phyloP scores from a whole-genome alignment of 108 stramenopile species.

The Skeletonema tropicum region DNA sequence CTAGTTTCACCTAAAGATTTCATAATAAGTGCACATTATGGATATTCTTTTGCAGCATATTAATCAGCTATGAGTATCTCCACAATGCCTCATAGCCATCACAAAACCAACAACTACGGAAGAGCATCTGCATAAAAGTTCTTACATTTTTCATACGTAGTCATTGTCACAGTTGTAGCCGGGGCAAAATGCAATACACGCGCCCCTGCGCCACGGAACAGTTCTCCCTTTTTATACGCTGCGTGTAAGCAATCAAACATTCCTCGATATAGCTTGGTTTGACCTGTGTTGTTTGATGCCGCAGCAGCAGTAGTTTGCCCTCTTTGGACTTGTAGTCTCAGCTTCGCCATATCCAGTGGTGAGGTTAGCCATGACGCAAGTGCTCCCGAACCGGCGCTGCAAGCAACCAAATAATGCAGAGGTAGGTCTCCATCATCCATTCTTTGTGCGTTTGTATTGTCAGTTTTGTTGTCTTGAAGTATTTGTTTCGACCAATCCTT shows the following conservation, averaged over 20 bases:
- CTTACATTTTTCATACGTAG: conserved; percentile 82
- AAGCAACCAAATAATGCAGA: conserved; percentile 64
- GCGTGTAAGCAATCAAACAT: conserved; percentile 77
- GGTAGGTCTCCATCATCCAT: conserved; percentile 55
- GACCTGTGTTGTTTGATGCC: neutral
- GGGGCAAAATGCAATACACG: conserved; percentile 94
- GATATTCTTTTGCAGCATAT: neutral
- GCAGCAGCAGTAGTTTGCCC: conserved; percentile 40
- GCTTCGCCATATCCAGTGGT: conserved; percentile 97
- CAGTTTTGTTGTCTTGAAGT: conserved; percentile 6
- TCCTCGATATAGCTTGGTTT: conserved; percentile 44
- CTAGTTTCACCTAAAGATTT: neutral
- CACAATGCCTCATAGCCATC: neutral
- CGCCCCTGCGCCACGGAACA: conserved; percentile 95
- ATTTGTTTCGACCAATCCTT: conserved; percentile 55
- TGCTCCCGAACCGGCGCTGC: conserved; percentile 88
- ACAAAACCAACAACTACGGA: neutral
- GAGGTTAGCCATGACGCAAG: conserved; percentile 93
- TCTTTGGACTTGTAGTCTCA: conserved; percentile 92
- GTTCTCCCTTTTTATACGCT: conserved; percentile 65
- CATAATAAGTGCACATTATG: neutral
- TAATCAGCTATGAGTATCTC: neutral
- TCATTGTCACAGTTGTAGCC: conserved; percentile 94
- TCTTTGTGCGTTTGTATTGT: neutral
- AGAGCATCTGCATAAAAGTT: conserved; percentile 45